Conservation (phyloP, 2,329 filamentous ascomycete genomes). For the Ascochyta clinopodiicola region DNA sequence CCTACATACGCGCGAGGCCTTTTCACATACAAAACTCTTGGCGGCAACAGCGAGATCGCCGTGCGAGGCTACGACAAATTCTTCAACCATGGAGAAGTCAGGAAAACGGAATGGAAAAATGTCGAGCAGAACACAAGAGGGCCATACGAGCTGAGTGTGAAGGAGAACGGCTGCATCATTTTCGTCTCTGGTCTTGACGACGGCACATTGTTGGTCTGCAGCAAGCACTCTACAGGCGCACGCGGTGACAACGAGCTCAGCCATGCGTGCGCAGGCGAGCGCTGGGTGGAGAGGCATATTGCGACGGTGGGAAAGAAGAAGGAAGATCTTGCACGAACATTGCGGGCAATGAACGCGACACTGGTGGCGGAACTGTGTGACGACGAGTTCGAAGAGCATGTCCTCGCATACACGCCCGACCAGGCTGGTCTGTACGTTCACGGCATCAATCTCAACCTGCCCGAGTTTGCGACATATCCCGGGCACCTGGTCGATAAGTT, state of each 20-base stretch:
- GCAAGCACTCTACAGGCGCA: conserved; percentile 93
- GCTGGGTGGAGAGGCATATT: conserved; percentile 81
- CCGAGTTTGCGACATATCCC: conserved; percentile 86
- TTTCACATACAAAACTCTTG: conserved; percentile 78
- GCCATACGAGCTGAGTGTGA: conserved; percentile 93
- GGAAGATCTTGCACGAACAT: conserved; percentile 75
- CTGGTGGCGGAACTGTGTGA: conserved; percentile 96
- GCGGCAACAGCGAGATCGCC: conserved; percentile 76
- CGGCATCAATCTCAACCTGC: conserved; percentile 94
- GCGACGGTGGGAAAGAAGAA: conserved; percentile 77
- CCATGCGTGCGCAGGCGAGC: conserved; percentile 84
- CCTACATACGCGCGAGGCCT: conserved; percentile 93
- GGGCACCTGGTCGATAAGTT: conserved; percentile 85
- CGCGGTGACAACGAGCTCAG: conserved; percentile 75
- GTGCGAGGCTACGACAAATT: conserved; percentile 98
- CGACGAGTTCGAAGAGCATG: conserved; percentile 95
- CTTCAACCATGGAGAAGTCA: conserved; percentile 89
- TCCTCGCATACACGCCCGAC: conserved; percentile 83
- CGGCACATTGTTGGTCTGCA: conserved; percentile 91
- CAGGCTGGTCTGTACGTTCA: conserved; percentile 92
- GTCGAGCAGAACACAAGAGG: conserved; percentile 78
- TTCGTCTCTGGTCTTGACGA: conserved; percentile 93
- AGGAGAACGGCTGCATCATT: conserved; percentile 99
- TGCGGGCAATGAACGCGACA: conserved; percentile 85
- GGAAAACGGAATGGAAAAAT: conserved; percentile 80